Base-by-base conservation (phyloP, 2,329 filamentous ascomycete genomes). In the Pseudogymnoascus sp. region DNA sequence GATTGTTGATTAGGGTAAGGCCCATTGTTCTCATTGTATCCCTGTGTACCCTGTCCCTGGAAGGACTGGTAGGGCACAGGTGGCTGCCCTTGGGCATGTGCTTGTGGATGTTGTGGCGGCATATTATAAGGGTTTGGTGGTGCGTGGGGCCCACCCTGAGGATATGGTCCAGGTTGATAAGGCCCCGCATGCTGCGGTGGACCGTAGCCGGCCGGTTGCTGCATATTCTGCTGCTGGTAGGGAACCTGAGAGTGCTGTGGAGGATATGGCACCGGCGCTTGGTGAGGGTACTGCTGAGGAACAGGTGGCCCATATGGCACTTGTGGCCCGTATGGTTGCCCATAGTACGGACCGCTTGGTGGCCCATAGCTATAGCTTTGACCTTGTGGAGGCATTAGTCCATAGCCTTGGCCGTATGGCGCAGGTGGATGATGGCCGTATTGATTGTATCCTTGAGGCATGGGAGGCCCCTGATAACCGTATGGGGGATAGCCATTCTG, bases 231-330 rank as follows among this genome's bases (percentile, higher is more conserved):
- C 14, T 63, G 62, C 62, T 65, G 60, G 43, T 68, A 69, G 9
- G 40, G 42, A 43, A n/a, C 60, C 21, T 38, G 61, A 8, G 65
- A 65, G 53, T 63, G 46, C 16, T 56, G 49, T 14, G n/a, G 49
- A 56, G 69, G 70, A 60, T 69, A 72, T 36, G 66, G 64, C 14
- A 25, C 43, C 14, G 63, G 36, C n/a, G 62, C 36, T n/a, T 65
- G 65, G 11, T 64, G 63, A 59, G 68, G 62, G 16, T 56, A 56
- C 59, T 67, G 69, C 37, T 67, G 67, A 14, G 68, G 67, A 28
- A 63, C 53, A 42, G 65, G 63, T 12, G 56, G 49, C 60, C 65
- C 66, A 60, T 67, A 68, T 8, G 34, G 49, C 28, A 4, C 60
- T 38, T 63, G 64, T 40, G 46, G 36, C 21, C 53, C 63, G 64